A percentile compares a stretch with the other conserved stretches of the same genome.
Conservation (phyloP, 2,329 filamentous ascomycete species). For the Talaromyces sp. region DNA sequence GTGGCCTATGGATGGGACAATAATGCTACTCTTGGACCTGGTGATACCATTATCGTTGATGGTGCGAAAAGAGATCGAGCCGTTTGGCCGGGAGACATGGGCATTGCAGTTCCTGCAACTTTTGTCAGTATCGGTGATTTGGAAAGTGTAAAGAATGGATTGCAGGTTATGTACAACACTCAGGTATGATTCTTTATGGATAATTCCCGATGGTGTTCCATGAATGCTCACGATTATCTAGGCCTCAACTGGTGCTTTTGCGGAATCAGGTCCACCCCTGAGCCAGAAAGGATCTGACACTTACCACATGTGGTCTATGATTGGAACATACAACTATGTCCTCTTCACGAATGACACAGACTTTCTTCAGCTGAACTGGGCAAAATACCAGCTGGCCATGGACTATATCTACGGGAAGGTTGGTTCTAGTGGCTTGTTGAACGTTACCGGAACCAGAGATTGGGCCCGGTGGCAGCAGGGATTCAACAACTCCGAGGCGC, state of each 20-base stretch:
- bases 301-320: slow-evolving; percentile 52
- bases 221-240: background rate
- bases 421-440: slow-evolving; percentile 45
- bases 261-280: slow-evolving; percentile 35
- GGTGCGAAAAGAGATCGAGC: slow-evolving; percentile 44
- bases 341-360: slow-evolving; percentile 52
- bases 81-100: slow-evolving; percentile 51
- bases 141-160: slow-evolving; percentile 47
- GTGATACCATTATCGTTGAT: slow-evolving; percentile 43
- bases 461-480: slow-evolving; percentile 53
- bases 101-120: slow-evolving; percentile 45
- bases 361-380: slow-evolving; percentile 50
- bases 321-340: slow-evolving; percentile 58
- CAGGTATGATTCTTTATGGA: slow-evolving; percentile 27
- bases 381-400: slow-evolving; percentile 49
- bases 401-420: slow-evolving; percentile 45
- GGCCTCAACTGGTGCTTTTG: slow-evolving; percentile 31
- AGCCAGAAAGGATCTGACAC: slow-evolving; percentile 34
- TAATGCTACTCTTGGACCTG: slow-evolving; percentile 38
- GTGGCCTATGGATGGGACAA: slow-evolving; percentile 37
- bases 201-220: background rate
- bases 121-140: slow-evolving; percentile 45
- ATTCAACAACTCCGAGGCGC: slow-evolving; percentile 51
- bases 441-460: slow-evolving; percentile 50
- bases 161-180: slow-evolving; percentile 48